phyloP scores from a whole-genome alignment of 495 filamentous ascomycete genomes.

The Lineolata rhizophorae region DNA sequence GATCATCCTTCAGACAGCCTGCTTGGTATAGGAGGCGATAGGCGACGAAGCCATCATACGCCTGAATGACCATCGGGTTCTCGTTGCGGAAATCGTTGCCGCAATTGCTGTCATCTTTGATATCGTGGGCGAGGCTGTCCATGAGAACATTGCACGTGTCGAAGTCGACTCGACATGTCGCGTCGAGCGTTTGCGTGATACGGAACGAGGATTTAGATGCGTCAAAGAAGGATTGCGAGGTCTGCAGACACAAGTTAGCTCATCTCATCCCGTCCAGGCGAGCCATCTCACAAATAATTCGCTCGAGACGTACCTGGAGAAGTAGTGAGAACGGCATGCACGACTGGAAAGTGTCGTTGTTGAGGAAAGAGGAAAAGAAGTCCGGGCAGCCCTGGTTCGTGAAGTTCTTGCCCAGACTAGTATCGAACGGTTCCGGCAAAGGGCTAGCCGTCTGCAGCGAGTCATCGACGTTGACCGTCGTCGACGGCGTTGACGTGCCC shows the following conservation, averaged over 20 bases:
- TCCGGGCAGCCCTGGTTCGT: conserved; percentile 32
- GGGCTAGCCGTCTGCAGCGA: no score
- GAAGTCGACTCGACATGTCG: conserved; percentile 42
- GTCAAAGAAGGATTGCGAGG: conserved; percentile 59
- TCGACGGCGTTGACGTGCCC: no score
- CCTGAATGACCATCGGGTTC: conserved; percentile 48
- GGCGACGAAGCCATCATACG: conserved; percentile 48
- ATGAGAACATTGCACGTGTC: conserved; percentile 36
- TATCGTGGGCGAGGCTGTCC: conserved; percentile 30
- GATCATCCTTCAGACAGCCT: conserved; percentile 42
- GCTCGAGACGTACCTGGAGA: conserved; percentile 29
- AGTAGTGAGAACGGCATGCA: conserved; percentile 61
- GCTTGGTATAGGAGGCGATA: conserved; percentile 62
- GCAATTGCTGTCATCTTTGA: conserved; percentile 40
- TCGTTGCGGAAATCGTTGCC: conserved; percentile 38
- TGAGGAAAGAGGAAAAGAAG: conserved; percentile 48
- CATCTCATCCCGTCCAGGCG: conserved; percentile 3
- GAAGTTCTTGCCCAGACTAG: conserved; percentile 46
- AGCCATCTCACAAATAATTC: not conserved
- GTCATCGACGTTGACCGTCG: no score
- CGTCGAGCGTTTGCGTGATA: conserved; percentile 49
- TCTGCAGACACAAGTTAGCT: conserved; percentile 13
- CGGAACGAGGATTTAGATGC: conserved; percentile 36
- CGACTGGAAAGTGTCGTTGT: conserved; percentile 34
- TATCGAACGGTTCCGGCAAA: conserved; percentile 53